phyloP scores from a whole-genome alignment of 331 rosid species.

The Quercus phellos region DNA sequence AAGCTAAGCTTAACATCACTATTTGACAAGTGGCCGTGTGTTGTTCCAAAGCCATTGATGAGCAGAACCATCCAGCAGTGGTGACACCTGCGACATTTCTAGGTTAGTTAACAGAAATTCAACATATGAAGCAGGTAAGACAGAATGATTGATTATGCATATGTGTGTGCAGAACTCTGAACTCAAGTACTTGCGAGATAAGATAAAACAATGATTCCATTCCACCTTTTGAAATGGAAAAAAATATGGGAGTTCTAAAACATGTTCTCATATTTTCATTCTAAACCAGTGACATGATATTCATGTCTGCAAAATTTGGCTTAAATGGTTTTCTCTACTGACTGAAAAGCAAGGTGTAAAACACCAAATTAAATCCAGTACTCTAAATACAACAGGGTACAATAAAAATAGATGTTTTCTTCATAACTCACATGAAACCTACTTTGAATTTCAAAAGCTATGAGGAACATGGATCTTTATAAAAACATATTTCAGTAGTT shows the following conservation, averaged over 20 bases:
- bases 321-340: no score
- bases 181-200: not conserved
- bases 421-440: not conserved
- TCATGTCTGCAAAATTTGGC: no score
- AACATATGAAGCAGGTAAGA: not conserved
- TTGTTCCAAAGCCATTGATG: conserved; percentile 83
- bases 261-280: no score
- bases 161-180: not conserved
- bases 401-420: not conserved
- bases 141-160: not conserved
- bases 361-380: no score
- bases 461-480: not conserved
- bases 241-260: not conserved
- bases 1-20: not conserved
- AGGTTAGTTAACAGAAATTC: conserved; percentile 13
- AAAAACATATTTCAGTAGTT: not conserved
- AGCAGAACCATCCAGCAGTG: conserved; percentile 70
- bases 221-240: not conserved
- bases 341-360: no score
- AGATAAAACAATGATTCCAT: not conserved
- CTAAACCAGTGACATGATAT: no score
- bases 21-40: conserved; percentile 47
- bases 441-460: not conserved
- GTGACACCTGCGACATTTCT: conserved; percentile 59
- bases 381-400: not conserved